These are phyloP conservation scores for Diaporthe sp. DNA, from an alignment of 2,329 filamentous ascomycete genomes.

Conservation along the genomic window DNA sequence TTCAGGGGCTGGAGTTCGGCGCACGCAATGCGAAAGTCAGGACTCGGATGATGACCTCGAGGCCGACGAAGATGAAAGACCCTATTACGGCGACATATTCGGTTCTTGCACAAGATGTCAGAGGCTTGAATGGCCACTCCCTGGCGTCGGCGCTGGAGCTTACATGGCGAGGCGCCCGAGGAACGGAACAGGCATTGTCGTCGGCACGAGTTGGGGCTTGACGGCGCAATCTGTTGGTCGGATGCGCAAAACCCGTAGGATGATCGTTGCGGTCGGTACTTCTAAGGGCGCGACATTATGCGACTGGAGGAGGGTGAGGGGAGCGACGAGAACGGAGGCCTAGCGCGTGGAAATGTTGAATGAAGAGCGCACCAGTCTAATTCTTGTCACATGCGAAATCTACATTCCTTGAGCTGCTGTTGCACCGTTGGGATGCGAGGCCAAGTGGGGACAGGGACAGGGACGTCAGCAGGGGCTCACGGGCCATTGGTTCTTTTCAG, in stretches of 20 bases:
- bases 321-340: slow-evolving; percentile 6
- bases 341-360: slow-evolving; percentile 17
- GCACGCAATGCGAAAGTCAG: slow-evolving; percentile 89
- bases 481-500: not conserved
- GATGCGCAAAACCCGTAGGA: not conserved
- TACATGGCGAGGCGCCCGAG: slow-evolving; percentile 67
- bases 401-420: slow-evolving; percentile 2
- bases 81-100: slow-evolving; percentile 91
- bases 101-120: slow-evolving; percentile 62
- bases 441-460: not conserved
- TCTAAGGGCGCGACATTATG: slow-evolving; percentile 32
- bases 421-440: slow-evolving; percentile 3
- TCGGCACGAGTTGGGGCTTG: slow-evolving; percentile 36
- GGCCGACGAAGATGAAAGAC: slow-evolving; percentile 84
- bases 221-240: not conserved
- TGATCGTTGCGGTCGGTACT: not conserved
- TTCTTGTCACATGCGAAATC: slow-evolving; percentile 49
- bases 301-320: not conserved
- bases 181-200: slow-evolving; percentile 67
- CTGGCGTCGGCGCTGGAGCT: slow-evolving; percentile 48
- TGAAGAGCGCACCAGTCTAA: slow-evolving; percentile 5
- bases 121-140: not conserved
- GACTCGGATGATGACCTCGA: slow-evolving; percentile 87
- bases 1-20: slow-evolving; percentile 50
- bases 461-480: not conserved